Percentiles rank a stretch among this genome's conserved stretches.
These are phyloP conservation scores for Wickerhamiella galacta DNA, from an alignment of 805 yeast species.

Conservation along the genomic window DNA sequence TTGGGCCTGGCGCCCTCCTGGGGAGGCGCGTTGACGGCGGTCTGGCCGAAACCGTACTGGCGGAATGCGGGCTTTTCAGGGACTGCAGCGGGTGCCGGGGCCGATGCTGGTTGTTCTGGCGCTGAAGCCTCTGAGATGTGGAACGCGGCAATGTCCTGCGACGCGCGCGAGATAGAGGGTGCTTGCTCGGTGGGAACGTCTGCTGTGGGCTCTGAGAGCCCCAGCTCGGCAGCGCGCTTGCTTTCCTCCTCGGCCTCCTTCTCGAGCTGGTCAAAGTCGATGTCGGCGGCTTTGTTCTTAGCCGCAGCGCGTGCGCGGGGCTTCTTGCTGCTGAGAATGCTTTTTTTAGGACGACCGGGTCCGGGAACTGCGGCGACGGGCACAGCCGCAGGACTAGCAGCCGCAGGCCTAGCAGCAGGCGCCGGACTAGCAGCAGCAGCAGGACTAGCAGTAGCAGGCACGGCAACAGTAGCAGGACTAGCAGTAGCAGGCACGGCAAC, in stretches of 20 bases:
- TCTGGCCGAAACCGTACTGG: conserved; percentile 16
- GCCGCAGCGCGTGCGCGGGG: conserved; percentile 18
- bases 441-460: no score
- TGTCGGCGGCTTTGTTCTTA: conserved; percentile 25
- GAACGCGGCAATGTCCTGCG: conserved; percentile 1
- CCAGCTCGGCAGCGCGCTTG: conserved; percentile 28
- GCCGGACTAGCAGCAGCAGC: conserved; percentile 4
- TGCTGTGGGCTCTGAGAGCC: conserved; percentile 6
- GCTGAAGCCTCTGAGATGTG: not conserved
- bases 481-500: conserved; percentile 5
- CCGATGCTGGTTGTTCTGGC: conserved; percentile 3
- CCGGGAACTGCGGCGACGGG: conserved; percentile 3
- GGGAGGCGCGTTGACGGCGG: conserved; percentile 15
- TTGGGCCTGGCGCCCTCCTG: conserved; percentile 9
- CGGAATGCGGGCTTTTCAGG: conserved; percentile 9
- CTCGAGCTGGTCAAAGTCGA: conserved; percentile 52
- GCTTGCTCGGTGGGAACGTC: conserved; percentile 10
- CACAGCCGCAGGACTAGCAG: conserved; percentile 5
- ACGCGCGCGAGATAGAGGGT: conserved; percentile 3
- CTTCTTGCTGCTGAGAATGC: conserved; percentile 21
- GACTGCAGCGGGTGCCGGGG: conserved; percentile 5
- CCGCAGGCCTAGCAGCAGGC: conserved; percentile 1
- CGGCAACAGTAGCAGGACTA: conserved; percentile 1
- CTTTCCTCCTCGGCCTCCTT: conserved; percentile 72
- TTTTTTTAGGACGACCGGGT: conserved; percentile 11